Evolutionary conservation across 2,329 filamentous ascomycete species (phyloP), one percentile per base, ranked within the genome.

Genomic region (Xylogone sp.): DNA sequence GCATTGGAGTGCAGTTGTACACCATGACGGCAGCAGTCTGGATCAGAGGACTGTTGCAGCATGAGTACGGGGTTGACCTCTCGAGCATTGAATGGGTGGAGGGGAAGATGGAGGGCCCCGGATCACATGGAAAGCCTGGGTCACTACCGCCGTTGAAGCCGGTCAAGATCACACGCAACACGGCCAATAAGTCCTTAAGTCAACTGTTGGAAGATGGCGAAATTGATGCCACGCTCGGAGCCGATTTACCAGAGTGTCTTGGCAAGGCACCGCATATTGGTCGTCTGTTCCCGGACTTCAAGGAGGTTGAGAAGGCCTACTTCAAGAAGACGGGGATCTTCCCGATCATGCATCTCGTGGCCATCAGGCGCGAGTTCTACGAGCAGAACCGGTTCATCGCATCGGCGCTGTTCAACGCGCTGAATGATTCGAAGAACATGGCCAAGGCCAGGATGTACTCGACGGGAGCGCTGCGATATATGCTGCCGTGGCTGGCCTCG

Each of bases 11-110:
- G 0, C 68, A 66, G 54, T 53, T 66, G 18, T 70, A 71, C 55
- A 69, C 67, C 19, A 69, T 70, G 68, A 69, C 68, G 3, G 68
- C 68, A 9, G 68, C 67, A 1, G 68, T 71, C 7, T 70, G 65
- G 65, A 63, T 66, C 9, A 56, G 68, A 20, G 62, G 62, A 4
- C 24, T 69, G 12, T 56, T 71, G 10, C 50, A 69, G 51, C 54
- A 69, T n/a, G 45, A 46, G 16, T 46, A 34, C 29, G 68, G 67
- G 16, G 67, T 70, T 18, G 63, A 68, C 52, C 56, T 68, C 7
- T 55, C 53, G 3, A 60, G 53, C 1, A 62, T 66, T 34, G 53
- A 63, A 39, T 71, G 66, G 67, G 55, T 69, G 13, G 61, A 69
- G 46, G 68, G 68, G 3, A 58, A 53, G 20, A 64, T 71, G 55